These are phyloP conservation scores for Daedaleopsis nitida DNA, from an alignment of 768 basidiomycete species.

Conservation along the genomic window DNA sequence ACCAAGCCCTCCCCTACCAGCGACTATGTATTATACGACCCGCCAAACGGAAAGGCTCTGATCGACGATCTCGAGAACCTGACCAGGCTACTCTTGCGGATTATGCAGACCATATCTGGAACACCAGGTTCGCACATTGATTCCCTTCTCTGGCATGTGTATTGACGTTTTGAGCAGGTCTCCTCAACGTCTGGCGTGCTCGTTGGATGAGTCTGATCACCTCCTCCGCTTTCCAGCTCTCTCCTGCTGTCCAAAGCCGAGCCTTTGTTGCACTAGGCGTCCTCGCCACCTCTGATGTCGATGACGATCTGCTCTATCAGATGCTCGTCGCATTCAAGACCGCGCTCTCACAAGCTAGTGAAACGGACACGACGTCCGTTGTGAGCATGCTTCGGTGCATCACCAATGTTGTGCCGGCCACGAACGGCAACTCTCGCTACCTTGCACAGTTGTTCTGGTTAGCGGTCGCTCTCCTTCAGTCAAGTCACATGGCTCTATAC, in stretches of 20 bases:
- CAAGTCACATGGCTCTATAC: constrained; percentile 71
- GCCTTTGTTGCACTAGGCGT: constrained; percentile 83
- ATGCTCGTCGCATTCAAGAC: constrained; percentile 86
- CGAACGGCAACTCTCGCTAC: constrained; percentile 71
- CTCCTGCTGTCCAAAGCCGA: constrained; percentile 84
- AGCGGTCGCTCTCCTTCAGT: constrained; percentile 80
- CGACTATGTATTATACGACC: constrained; percentile 65
- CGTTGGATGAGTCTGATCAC: constrained; percentile 92
- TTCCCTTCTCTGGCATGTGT: background rate
- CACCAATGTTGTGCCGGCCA: constrained; percentile 71
- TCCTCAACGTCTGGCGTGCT: constrained; percentile 88
- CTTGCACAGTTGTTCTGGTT: constrained; percentile 83
- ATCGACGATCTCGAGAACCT: constrained; percentile 72
- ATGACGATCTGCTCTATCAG: constrained; percentile 92
- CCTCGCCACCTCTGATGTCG: constrained; percentile 83
- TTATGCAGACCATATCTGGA: constrained; percentile 66
- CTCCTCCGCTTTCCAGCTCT: constrained; percentile 87
- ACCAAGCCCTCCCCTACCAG: constrained; percentile 60
- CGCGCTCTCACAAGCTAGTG: constrained; percentile 66
- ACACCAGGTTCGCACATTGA: constrained; percentile 56
- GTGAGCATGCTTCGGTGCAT: constrained; percentile 91
- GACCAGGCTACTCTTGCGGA: constrained; percentile 59
- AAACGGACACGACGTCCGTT: constrained; percentile 69
- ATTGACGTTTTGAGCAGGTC: constrained; percentile 43
- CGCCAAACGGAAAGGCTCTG: constrained; percentile 50